These are phyloP conservation scores for Malus hybrid DNA, from an alignment of 331 rosid species.

Conservation along the genomic window DNA sequence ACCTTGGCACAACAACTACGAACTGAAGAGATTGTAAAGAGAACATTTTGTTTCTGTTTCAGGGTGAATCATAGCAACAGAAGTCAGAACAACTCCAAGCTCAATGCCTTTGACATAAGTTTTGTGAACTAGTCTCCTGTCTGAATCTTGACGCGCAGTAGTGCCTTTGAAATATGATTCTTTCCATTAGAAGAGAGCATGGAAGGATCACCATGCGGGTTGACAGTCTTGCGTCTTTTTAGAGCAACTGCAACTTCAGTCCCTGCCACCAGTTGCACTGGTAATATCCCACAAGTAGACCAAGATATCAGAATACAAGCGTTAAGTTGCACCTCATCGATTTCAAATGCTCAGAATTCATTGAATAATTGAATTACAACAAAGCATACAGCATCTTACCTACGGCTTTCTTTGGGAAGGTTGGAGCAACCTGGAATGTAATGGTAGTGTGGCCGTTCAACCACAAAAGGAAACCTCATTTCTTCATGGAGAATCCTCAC, in stretches of 20 bases:
- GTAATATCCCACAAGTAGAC: conserved; percentile 7
- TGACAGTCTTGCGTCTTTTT: conserved; percentile 51
- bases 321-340: neutral
- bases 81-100: conserved; percentile 63
- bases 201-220: conserved; percentile 29
- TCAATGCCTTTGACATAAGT: conserved; percentile 36
- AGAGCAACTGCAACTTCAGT: conserved; percentile 92
- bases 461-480: conserved; percentile 89
- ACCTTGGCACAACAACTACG: conserved; percentile 59
- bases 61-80: conserved; percentile 78
- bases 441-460: conserved; percentile 69
- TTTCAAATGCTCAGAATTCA: neutral
- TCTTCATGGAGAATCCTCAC: conserved; percentile 78
- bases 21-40: conserved; percentile 55
- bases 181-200: conserved; percentile 25
- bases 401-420: conserved; percentile 74
- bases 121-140: conserved; percentile 41
- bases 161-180: conserved; percentile 37
- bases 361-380: neutral
- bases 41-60: conserved; percentile 63
- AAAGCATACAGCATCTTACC: conserved; percentile 56
- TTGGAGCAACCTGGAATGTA: conserved; percentile 65
- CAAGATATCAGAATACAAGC: neutral
- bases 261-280: conserved; percentile 88
- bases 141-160: conserved; percentile 72